phyloP scores from a whole-genome alignment of 805 yeast genomes.

The Starmerella davenportii region DNA sequence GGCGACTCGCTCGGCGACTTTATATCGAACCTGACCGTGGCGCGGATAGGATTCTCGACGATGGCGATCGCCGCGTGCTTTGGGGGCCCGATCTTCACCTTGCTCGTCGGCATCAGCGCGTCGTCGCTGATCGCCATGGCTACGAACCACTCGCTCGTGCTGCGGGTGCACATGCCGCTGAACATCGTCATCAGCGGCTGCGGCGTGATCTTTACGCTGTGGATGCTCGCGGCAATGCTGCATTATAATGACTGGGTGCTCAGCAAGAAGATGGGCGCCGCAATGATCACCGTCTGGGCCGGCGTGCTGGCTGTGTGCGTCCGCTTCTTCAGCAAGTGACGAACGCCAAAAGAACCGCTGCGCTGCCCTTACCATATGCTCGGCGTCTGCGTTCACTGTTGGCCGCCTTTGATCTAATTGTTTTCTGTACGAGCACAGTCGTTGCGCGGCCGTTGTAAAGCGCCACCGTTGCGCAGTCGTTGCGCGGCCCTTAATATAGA shows the following conservation, averaged over 20 bases:
- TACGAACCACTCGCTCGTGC: conserved; percentile 13
- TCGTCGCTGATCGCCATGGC: conserved; percentile 39
- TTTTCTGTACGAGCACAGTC: too few species aligned
- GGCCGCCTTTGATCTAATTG: too few species aligned
- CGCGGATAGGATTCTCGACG: conserved; percentile 61
- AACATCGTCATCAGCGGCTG: conserved; percentile 26
- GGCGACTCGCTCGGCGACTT: conserved; percentile 89
- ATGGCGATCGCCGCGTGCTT: conserved; percentile 94
- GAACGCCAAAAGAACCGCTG: not conserved
- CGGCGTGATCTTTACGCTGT: conserved; percentile 26
- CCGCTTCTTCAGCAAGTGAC: not conserved
- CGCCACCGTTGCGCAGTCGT: too few species aligned
- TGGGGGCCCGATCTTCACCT: conserved; percentile 74
- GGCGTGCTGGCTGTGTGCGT: conserved; percentile 21
- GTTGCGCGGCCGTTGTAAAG: too few species aligned
- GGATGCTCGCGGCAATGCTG: conserved; percentile 26
- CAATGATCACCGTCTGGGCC: conserved; percentile 28
- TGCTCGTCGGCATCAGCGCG: conserved; percentile 63
- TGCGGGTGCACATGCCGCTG: conserved; percentile 26
- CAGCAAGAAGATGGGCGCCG: conserved; percentile 25
- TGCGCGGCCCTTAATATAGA: too few species aligned
- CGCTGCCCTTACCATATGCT: not conserved
- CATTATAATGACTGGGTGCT: conserved; percentile 30
- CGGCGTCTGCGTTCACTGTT: not conserved
- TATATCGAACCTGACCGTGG: conserved; percentile 64